Evolutionary conservation across 306 rosid species (phyloP).

Genomic region (Pyrus communis): DNA sequence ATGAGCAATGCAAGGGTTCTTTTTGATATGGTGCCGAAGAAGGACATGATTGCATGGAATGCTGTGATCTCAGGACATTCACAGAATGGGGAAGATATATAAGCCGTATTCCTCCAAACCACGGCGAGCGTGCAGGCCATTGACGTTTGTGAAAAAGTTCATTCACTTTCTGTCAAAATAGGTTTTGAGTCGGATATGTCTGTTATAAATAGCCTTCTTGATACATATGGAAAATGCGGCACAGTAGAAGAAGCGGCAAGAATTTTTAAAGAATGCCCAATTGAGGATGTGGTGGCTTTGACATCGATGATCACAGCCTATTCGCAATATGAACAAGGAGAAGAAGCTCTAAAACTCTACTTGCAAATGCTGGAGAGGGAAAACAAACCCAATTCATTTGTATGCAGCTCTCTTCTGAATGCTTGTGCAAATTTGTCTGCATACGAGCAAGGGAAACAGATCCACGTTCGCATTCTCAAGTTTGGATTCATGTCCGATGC

Average conservation of each 20-base stretch:
- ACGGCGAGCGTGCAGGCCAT: conserved; percentile 52
- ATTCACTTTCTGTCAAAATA: conserved; percentile 58
- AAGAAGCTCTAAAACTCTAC: conserved; percentile 76
- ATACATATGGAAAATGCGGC: conserved; percentile 68
- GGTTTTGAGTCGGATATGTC: conserved; percentile 61
- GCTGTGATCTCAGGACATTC: conserved; percentile 74
- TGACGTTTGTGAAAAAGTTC: conserved; percentile 54
- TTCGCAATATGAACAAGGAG: conserved; percentile 73
- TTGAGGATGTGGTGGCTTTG: conserved; percentile 80
- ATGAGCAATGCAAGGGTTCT: conserved; percentile 63
- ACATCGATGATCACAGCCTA: conserved; percentile 87
- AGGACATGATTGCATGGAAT: conserved; percentile 62
- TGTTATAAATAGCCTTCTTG: conserved; percentile 80
- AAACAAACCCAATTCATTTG: conserved; percentile 61
- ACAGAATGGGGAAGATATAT: conserved; percentile 47
- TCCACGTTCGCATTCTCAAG: conserved; percentile 75
- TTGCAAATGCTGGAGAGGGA: conserved; percentile 48
- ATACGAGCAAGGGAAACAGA: conserved; percentile 82
- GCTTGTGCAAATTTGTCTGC: conserved; percentile 84
- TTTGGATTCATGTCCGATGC: conserved; percentile 69
- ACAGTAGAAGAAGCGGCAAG: conserved; percentile 46
- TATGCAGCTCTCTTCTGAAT: conserved; percentile 84
- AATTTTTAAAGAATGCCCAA: conserved; percentile 54
- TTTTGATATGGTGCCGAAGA: conserved; percentile 45
- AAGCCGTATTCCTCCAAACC: conserved; percentile 62